Evolutionary conservation across 257 asterid species (phyloP).

Genomic region (Gentiana straminea): DNA sequence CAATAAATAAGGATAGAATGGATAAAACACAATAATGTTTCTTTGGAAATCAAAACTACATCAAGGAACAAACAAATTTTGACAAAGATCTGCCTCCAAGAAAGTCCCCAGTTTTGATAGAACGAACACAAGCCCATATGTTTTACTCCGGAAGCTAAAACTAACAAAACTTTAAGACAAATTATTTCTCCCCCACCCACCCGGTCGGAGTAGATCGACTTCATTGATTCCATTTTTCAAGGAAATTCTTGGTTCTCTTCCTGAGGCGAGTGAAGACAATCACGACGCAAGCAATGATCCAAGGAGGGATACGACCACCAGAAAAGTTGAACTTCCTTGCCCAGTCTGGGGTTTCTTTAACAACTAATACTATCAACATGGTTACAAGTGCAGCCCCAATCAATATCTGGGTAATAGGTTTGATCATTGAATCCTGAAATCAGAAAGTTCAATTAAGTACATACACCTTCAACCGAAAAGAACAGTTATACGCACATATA

Average conservation of each 20-base stretch:
- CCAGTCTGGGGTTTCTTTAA: slow-evolving; percentile 69
- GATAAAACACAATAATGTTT: too few species aligned
- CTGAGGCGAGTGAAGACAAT: slow-evolving; percentile 72
- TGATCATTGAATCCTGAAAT: slow-evolving; percentile 62
- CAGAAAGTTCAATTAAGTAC: neutral
- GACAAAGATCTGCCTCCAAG: too few species aligned
- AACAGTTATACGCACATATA: too few species aligned
- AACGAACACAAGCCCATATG: too few species aligned
- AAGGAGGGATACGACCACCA: slow-evolving; percentile 46
- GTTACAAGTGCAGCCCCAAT: slow-evolving; percentile 45
- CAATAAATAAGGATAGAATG: too few species aligned
- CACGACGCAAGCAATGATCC: slow-evolving; percentile 74
- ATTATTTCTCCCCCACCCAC: neutral
- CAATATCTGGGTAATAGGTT: slow-evolving; percentile 61
- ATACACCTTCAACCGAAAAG: too few species aligned
- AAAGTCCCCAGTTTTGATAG: too few species aligned
- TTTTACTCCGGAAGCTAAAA: neutral
- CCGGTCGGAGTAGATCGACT: neutral
- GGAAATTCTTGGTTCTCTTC: slow-evolving; percentile 62
- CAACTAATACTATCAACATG: slow-evolving; percentile 29
- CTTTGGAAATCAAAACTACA: too few species aligned
- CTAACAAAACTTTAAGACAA: neutral
- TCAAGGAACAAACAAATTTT: too few species aligned
- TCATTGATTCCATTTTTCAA: slow-evolving; percentile 31
- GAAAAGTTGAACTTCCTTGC: slow-evolving; percentile 41